Base-by-base conservation (phyloP, 2,329 filamentous ascomycete genomes). In the Aspergillus sergii region DNA sequence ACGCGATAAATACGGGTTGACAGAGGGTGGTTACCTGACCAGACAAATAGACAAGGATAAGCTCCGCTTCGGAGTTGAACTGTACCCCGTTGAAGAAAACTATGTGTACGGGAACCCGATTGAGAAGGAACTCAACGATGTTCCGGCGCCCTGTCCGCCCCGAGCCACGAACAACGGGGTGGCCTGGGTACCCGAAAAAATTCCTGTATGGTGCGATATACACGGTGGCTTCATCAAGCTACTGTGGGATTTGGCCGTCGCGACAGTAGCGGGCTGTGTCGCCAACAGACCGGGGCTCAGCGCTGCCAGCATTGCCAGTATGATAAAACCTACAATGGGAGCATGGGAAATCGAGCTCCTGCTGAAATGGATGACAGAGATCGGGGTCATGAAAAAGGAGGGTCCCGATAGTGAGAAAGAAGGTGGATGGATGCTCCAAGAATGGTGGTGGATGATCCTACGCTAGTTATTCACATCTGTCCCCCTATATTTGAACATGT, bases 171-270 rank as follows among this genome's bases (percentile, higher is more conserved):
- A 56, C 14, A n/a, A 50, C 5, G 23, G 59, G n/a, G 39, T 45
- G 16, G 43, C 57, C 14, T 57, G 56, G 5, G 19, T 68, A 3
- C 68, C 73, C 0, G 69, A 69, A 12, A 77, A 72, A 43, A 77
- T 82, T 26, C 83, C 83, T 0, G 59, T 83, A 16, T 85, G 83
- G 83, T 75, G 79, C 59, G 82, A 84, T 66, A 81, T 84, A 57
- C 79, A 84, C 59, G 78, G 76, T 0, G 69, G 76, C 16, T 70
- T 76, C 26, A 67, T 75, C 32, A 61, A 45, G 4, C 65, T 72
- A n/a, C 66, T 75, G 23, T 85, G 83, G 83, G 76, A 81, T 12
- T 71, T 77, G 57, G 75, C 77, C 12, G 63, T 81, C 14, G 76
- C 74, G 1, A 76, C 79, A 4, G 75, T 82, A 4, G 61, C 83